Evolutionary conservation across 2,329 filamentous ascomycete species (phyloP).

Genomic region (Onygenales sp.): DNA sequence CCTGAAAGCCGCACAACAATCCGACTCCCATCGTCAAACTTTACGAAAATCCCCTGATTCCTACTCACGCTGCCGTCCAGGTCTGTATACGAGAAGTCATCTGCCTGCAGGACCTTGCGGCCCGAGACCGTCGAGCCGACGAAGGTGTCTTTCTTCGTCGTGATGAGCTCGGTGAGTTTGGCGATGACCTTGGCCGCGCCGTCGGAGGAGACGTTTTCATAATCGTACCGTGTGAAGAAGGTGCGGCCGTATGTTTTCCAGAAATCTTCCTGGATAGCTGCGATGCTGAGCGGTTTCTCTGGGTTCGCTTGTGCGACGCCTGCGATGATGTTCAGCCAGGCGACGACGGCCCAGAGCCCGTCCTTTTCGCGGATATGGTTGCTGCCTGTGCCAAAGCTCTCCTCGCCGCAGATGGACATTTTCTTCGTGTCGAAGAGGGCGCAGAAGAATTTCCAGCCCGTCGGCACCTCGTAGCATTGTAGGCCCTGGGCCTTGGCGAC

Average conservation of each 20-base stretch:
- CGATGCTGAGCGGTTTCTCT: slow-evolving; percentile 77
- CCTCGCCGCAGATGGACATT: slow-evolving; percentile 96
- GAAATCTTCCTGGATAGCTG: slow-evolving; percentile 93
- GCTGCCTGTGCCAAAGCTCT: slow-evolving; percentile 94
- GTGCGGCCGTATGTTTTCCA: slow-evolving; percentile 93
- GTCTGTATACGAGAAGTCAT: slow-evolving; percentile 97
- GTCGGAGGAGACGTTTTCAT: slow-evolving; percentile 86
- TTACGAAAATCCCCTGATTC: slow-evolving; percentile 91
- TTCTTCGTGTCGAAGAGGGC: slow-evolving; percentile 89
- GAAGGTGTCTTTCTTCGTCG: slow-evolving; percentile 59
- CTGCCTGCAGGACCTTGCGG: slow-evolving; percentile 77
- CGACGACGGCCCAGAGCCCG: slow-evolving; percentile 91
- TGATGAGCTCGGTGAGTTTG: slow-evolving; percentile 69
- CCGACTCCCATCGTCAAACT: slow-evolving; percentile 88
- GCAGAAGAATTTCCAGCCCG: slow-evolving; percentile 99
- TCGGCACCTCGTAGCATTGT: slow-evolving; percentile 90
- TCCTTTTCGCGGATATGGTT: slow-evolving; percentile 99
- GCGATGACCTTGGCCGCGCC: slow-evolving; percentile 84
- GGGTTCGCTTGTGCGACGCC: slow-evolving; percentile 77
- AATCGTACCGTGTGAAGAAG: slow-evolving; percentile 99
- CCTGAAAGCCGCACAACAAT: slow-evolving; percentile 93
- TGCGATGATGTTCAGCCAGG: slow-evolving; percentile 98
- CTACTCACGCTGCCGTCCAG: slow-evolving; percentile 93
- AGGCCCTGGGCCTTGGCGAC: slow-evolving; percentile 92
- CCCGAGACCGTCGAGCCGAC: slow-evolving; percentile 73